A percentile compares a stretch with the other conserved stretches of the same genome.
phyloP scores from a whole-genome alignment of 176 grass and related monocot genomes.

The Dendrocalamus sinicus region DNA sequence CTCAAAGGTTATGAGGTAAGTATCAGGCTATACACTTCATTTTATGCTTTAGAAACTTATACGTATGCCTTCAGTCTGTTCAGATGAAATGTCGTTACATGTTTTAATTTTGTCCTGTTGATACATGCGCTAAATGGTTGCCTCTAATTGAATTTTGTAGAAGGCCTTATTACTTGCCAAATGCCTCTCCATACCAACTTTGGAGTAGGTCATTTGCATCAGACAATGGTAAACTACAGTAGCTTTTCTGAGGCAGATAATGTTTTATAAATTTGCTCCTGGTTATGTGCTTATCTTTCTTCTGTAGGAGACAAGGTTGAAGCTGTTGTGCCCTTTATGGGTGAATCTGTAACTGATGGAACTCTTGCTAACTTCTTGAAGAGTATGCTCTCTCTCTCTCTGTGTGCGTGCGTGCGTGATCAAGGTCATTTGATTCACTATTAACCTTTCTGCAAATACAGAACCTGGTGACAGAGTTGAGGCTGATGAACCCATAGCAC shows the following conservation, averaged over 20 bases:
- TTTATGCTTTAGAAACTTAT: background rate
- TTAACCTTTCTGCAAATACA: constrained; percentile 53
- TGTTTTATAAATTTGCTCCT: background rate
- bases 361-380: constrained; percentile 91
- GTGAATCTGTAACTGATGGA: constrained; percentile 99
- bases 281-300: constrained; percentile 15
- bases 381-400: constrained; percentile 49
- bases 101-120: background rate
- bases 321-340: constrained; percentile 97
- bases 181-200: constrained; percentile 66
- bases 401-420: no score
- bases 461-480: constrained; percentile 88
- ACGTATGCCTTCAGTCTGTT: background rate
- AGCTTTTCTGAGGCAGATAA: background rate
- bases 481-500: constrained; percentile 90
- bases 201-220: constrained; percentile 93
- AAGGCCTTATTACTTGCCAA: constrained; percentile 52
- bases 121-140: background rate
- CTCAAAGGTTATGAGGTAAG: constrained; percentile 51
- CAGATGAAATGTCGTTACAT: background rate
- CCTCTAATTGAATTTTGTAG: constrained; percentile 38
- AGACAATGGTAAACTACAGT: constrained; percentile 66
- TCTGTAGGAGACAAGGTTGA: constrained; percentile 71
- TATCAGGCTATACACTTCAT: background rate
- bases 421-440: background rate